Evolutionary conservation across 78 protist genomes (phyloP).

Genomic region (Chrysochromulina tobinii): DNA sequence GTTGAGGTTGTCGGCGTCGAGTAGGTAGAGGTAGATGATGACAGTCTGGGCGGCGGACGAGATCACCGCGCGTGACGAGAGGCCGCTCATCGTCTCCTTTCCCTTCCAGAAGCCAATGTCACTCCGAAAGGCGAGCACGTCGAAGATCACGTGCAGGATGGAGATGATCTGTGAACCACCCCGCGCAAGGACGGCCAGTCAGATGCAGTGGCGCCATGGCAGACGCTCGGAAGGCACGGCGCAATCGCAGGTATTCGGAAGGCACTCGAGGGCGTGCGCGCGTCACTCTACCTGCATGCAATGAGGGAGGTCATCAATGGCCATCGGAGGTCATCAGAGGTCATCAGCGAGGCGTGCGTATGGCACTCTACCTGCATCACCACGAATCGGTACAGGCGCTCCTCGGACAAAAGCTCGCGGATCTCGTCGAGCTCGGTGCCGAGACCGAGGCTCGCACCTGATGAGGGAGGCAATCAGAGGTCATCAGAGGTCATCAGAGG

Average conservation of each 20-base stretch:
- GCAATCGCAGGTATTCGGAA: too few species aligned
- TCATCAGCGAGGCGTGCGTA: too few species aligned
- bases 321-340: too few species aligned
- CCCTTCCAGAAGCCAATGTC: slow-evolving; percentile 44
- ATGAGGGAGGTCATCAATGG: too few species aligned
- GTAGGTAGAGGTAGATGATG: background rate
- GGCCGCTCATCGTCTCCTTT: background rate
- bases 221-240: too few species aligned
- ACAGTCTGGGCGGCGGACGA: background rate
- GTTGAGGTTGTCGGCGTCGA: background rate
- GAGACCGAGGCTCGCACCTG: background rate
- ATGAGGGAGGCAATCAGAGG: too few species aligned
- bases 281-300: too few species aligned
- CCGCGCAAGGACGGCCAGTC: too few species aligned
- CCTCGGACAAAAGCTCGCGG: background rate
- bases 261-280: too few species aligned
- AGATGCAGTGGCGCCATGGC: too few species aligned
- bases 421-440: background rate
- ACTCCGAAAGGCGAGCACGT: slow-evolving; percentile 12
- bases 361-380: background rate
- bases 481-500: too few species aligned
- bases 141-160: background rate
- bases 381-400: background rate
- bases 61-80: background rate
- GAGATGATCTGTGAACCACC: background rate